Conservation (phyloP, 768 basidiomycete genomes). For the Pseudohyphozyma bogoriensis region DNA sequence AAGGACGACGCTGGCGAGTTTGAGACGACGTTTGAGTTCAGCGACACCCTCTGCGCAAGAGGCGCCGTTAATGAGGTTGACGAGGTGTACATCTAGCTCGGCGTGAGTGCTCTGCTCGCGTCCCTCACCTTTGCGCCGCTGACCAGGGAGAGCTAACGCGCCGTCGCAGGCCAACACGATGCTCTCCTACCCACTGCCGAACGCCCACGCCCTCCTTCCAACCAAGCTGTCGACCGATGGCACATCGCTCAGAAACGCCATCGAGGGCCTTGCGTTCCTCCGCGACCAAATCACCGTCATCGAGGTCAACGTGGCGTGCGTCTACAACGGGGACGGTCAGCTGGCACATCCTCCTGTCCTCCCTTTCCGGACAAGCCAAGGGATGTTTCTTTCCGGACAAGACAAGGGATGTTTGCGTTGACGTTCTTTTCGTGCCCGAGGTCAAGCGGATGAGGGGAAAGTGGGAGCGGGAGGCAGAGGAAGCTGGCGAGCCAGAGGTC, state of each 20-base stretch:
- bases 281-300: slow-evolving; percentile 91
- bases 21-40: slow-evolving; percentile 83
- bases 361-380: too few relatives aligned
- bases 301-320: slow-evolving; percentile 88
- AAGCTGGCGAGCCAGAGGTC: too few relatives aligned
- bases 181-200: slow-evolving; percentile 79
- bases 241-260: slow-evolving; percentile 52
- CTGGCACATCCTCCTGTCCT: too few relatives aligned
- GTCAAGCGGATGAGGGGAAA: slow-evolving; percentile 59
- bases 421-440: too few relatives aligned
- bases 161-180: slow-evolving; percentile 96
- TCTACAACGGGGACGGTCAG: slow-evolving; percentile 95
- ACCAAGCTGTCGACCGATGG: slow-evolving; percentile 67
- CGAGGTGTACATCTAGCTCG: slow-evolving; percentile 88
- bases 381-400: too few relatives aligned
- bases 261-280: slow-evolving; percentile 84
- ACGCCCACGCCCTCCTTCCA: slow-evolving; percentile 61
- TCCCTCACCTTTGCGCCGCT: not conserved
- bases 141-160: not conserved
- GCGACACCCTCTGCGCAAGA: slow-evolving; percentile 88
- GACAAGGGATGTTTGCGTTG: too few relatives aligned
- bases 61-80: slow-evolving; percentile 79
- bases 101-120: slow-evolving; percentile 49
- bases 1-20: slow-evolving; percentile 44
- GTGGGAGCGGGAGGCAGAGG: not conserved